Conservation (phyloP, 2,329 filamentous ascomycete species). For the Botrytis fabae region DNA sequence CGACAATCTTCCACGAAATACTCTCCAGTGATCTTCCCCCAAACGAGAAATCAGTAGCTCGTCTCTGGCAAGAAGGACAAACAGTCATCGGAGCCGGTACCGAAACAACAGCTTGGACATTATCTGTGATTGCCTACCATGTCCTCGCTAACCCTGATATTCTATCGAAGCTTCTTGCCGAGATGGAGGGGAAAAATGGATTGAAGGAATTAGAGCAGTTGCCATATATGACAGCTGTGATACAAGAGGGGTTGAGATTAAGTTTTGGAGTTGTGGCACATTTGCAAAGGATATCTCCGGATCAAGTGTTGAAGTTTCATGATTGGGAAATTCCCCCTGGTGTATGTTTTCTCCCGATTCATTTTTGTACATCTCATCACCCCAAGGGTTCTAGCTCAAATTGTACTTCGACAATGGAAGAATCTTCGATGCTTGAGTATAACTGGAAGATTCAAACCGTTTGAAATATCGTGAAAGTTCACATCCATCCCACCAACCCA, state of each 20-base stretch:
- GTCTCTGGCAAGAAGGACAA: slow-evolving; percentile 41
- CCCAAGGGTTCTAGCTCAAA: background rate
- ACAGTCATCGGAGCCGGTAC: slow-evolving; percentile 43
- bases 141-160: slow-evolving; percentile 41
- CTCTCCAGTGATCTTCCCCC: slow-evolving; percentile 39
- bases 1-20: slow-evolving; percentile 37
- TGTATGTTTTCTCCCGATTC: background rate
- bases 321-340: slow-evolving; percentile 29
- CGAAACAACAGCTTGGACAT: slow-evolving; percentile 42
- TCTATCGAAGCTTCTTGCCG: slow-evolving; percentile 39
- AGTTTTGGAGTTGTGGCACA: slow-evolving; percentile 39
- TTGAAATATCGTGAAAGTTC: background rate
- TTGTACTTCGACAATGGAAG: background rate
- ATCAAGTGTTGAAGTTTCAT: slow-evolving; percentile 27
- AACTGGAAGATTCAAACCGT: background rate
- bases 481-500: background rate
- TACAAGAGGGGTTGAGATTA: slow-evolving; percentile 42
- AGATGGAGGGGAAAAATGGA: slow-evolving; percentile 38
- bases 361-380: background rate
- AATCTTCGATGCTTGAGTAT: background rate
- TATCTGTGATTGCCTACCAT: slow-evolving; percentile 43
- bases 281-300: slow-evolving; percentile 35
- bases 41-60: slow-evolving; percentile 40
- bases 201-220: slow-evolving; percentile 35
- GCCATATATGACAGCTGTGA: slow-evolving; percentile 40